A percentile compares a stretch with the other conserved stretches of the same genome.
Conservation (phyloP, 2,329 filamentous ascomycete genomes). For the Seiridium cupressi region DNA sequence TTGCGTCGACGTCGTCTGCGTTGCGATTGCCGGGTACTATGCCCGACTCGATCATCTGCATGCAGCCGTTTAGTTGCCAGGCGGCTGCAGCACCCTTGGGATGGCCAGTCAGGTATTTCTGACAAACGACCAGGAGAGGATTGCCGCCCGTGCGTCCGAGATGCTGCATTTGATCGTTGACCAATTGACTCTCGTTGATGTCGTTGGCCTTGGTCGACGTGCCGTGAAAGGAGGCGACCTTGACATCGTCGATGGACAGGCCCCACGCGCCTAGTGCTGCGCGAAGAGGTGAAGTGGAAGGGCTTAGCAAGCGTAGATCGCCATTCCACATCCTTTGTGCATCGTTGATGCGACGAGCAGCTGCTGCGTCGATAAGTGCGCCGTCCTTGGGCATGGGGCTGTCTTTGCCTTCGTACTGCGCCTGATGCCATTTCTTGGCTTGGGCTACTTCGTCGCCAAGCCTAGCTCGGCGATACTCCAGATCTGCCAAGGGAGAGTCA, state of each 20-base stretch:
- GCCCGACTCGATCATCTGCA: slow-evolving; percentile 92
- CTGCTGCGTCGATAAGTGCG: neutral
- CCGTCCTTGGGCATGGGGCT: neutral
- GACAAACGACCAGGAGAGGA: slow-evolving; percentile 27
- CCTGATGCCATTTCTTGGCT: no score
- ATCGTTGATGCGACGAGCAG: slow-evolving; percentile 8
- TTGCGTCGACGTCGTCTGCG: slow-evolving; percentile 76
- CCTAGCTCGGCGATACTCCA: slow-evolving; percentile 16
- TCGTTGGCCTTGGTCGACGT: slow-evolving; percentile 37
- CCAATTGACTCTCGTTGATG: slow-evolving; percentile 32
- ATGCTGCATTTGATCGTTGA: slow-evolving; percentile 31
- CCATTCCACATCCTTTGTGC: slow-evolving; percentile 21
- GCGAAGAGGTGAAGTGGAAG: slow-evolving; percentile 29
- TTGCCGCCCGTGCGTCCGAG: slow-evolving; percentile 33
- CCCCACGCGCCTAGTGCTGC: slow-evolving; percentile 33
- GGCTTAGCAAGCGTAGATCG: slow-evolving; percentile 22
- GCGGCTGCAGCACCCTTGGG: slow-evolving; percentile 60
- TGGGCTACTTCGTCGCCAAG: neutral
- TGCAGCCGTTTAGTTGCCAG: slow-evolving; percentile 98
- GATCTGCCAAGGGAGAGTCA: slow-evolving; percentile 21
- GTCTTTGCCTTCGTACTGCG: no score
- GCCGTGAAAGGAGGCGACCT: slow-evolving; percentile 35
- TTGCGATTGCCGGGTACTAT: slow-evolving; percentile 96
- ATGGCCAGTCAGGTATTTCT: slow-evolving; percentile 37
- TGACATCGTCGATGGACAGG: slow-evolving; percentile 34